Base-by-base conservation (phyloP, 2,329 filamentous ascomycete species). In the Madurella mycetomatis region DNA sequence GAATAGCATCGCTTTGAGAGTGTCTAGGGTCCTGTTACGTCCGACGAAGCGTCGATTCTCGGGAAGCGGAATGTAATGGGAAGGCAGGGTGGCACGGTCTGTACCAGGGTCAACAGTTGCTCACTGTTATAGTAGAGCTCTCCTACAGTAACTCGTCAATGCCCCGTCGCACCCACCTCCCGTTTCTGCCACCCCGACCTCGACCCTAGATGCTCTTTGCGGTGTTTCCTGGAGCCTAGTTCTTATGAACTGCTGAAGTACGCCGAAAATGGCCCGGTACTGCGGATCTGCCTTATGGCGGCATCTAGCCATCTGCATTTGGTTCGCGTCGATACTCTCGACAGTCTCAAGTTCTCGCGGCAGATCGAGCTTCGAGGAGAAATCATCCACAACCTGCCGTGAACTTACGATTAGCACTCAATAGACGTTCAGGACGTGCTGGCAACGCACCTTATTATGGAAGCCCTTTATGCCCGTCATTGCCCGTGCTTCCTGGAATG, bases 291-390 rank as follows among this genome's bases (percentile, higher is more conserved):
- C 55, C 61, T 69, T 55, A 62, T 66, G 17, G 60, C 61, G 61
- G 70, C 64, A 71, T 58, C 64, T 67, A 12, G 62, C 65, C 65
- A 74, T 73, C 47, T 72, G 62, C 57, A 65, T 72, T 53, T 75
- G 72, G 47, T 74, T 67, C 12, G 69, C 67, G 55, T 74, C 67
- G 31, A 74, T 70, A 49, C 62, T 70, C 51, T 73, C 70, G 7
- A 72, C 66, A 1, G 64, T 71, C 58, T 74, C 71, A 18, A 69
- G 47, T 13, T 41, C 39, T 51, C 44, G 54, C 18, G 67, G 64
- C 12, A 73, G 62, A 39, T 66, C 71, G 19, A 73, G 60, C 60
- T 70, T 73, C 15, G 71, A 75, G 32, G 71, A 74, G 54, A 68
- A 70, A 59, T 72, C 67, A 42, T 67, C 63, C 9, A 72, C 69